Evolutionary conservation across 2,329 filamentous ascomycete species (phyloP), one percentile per base, ranked within the genome.

Genomic region (Stemphylium beticola): DNA sequence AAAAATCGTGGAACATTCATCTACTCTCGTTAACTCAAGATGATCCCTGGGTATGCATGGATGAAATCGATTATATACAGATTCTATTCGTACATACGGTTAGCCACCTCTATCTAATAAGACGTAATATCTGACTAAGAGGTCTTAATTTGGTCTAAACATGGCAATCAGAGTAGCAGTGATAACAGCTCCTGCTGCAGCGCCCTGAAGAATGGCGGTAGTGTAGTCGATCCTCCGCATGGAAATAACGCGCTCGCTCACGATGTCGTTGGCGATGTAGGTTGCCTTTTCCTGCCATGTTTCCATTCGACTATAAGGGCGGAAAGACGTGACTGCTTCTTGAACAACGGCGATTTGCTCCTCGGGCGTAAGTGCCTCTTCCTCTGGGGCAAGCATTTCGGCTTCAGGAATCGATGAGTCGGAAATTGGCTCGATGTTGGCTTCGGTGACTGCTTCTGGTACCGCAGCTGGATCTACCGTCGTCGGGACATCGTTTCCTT

Each of bases 171-270:
- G 50, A 14, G 64, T 64, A 26, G 66, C 69, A 10, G 71, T 64
- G n/a, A 73, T 69, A 38, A 73, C 55, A 4, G 69, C 72, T 32
- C 79, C 79, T 11, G 74, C 74, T 6, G 77, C 77, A 42, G 77
- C 78, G 32, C 78, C 75, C 55, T 79, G 74, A n/a, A 80, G 59
- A 4, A 78, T 72, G 15, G 75, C 72, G n/a, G 74, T 74, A 2
- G 79, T 81, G 36, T 78, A 68, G 46, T 81, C 79, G 41, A 79
- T 72, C 53, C 77, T 74, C 34, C 77, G 76, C 42, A 82, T 71
- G 14, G 77, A 76, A 44, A 81, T 73, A 29, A 73, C 43, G 18
- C 77, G 72, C 43, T 81, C 77, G 63, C 78, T 81, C 61, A 81
- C 74, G 4, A 77, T 60, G 37, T 77, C 75, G 31, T 70, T 57